A percentile compares a stretch with the other conserved stretches of the same genome.
Evolutionary conservation across 805 yeast genomes (phyloP).

Genomic region (Metschnikowia colocasiae): DNA sequence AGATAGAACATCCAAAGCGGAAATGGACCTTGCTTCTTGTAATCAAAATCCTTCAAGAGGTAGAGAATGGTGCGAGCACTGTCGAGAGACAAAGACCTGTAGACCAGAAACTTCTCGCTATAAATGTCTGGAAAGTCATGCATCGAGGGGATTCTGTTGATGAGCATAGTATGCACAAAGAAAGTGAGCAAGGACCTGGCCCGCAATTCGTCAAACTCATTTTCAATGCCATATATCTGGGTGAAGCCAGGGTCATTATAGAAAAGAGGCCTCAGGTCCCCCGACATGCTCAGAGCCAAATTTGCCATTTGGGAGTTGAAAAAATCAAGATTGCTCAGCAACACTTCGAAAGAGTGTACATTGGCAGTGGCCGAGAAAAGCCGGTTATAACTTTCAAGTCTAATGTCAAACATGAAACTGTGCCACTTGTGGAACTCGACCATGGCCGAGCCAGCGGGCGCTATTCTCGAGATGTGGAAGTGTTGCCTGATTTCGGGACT

Average conservation of each 20-base stretch:
- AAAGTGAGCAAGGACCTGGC: slow-evolving; percentile 26
- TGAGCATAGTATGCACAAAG: slow-evolving; percentile 35
- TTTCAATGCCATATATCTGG: slow-evolving; percentile 1
- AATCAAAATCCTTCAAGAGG: slow-evolving; percentile 21
- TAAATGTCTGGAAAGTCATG: slow-evolving; percentile 17
- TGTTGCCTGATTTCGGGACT: slow-evolving; percentile 11
- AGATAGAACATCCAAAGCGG: slow-evolving; percentile 32
- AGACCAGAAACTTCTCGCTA: slow-evolving; percentile 16
- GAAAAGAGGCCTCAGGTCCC: slow-evolving; percentile 15
- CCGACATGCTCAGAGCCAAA: slow-evolving; percentile 19
- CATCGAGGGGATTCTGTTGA: slow-evolving; percentile 32
- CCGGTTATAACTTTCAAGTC: slow-evolving; percentile 29
- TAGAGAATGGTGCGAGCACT: slow-evolving; percentile 36
- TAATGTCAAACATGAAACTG: slow-evolving; percentile 14
- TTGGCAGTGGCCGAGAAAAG: slow-evolving; percentile 32
- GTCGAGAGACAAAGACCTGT: slow-evolving; percentile 28
- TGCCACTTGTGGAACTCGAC: slow-evolving; percentile 6
- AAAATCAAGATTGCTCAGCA: slow-evolving; percentile 22
- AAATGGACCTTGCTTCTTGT: slow-evolving; percentile 19
- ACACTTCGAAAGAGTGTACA: slow-evolving; percentile 16
- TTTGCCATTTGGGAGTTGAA: slow-evolving; percentile 31
- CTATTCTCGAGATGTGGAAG: not conserved
- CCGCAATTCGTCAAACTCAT: slow-evolving; percentile 9
- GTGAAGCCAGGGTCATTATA: slow-evolving; percentile 11
- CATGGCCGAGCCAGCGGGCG: not conserved